phyloP scores from a whole-genome alignment of 148 eudicot species.

The Chenopodium formosanum region DNA sequence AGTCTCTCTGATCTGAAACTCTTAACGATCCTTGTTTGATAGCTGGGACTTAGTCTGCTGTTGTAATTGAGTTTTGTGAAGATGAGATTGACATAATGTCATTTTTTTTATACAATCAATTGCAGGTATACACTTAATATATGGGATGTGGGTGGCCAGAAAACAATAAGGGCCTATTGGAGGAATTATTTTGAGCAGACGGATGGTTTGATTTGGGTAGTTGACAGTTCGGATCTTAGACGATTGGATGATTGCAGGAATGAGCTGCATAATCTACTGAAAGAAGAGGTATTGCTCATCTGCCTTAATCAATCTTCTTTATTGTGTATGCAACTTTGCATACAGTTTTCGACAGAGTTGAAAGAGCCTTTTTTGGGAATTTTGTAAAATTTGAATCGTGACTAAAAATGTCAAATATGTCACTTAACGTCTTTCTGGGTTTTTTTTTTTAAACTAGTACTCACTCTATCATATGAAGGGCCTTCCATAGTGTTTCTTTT shows the following conservation, averaged over 20 bases:
- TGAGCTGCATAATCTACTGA: constrained; percentile 82
- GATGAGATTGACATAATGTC: not conserved
- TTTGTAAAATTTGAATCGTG: too few relatives aligned
- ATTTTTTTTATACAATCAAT: not conserved
- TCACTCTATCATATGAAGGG: not conserved
- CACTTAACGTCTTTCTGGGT: not conserved
- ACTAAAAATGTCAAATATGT: too few relatives aligned
- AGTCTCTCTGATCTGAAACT: too few relatives aligned
- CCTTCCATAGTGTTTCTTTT: not conserved
- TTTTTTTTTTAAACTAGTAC: not conserved
- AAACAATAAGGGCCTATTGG: constrained; percentile 95
- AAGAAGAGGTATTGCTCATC: constrained; percentile 71
- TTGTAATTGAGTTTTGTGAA: not conserved
- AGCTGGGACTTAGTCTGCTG: not conserved
- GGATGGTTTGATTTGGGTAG: constrained; percentile 98
- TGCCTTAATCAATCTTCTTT: not conserved
- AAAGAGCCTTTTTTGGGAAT: not conserved
- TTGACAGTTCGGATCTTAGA: constrained; percentile 95
- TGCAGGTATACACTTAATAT: constrained; percentile 84
- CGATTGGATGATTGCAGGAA: constrained; percentile 82
- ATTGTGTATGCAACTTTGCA: not conserved
- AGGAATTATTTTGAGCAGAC: constrained; percentile 99
- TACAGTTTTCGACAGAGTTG: not conserved
- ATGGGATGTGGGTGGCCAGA: constrained; percentile 99
- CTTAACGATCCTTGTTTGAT: not conserved